Percentiles rank a stretch among this genome's conserved stretches.
phyloP scores from a whole-genome alignment of 2,329 filamentous ascomycete species.

The Helotiales sp. region DNA sequence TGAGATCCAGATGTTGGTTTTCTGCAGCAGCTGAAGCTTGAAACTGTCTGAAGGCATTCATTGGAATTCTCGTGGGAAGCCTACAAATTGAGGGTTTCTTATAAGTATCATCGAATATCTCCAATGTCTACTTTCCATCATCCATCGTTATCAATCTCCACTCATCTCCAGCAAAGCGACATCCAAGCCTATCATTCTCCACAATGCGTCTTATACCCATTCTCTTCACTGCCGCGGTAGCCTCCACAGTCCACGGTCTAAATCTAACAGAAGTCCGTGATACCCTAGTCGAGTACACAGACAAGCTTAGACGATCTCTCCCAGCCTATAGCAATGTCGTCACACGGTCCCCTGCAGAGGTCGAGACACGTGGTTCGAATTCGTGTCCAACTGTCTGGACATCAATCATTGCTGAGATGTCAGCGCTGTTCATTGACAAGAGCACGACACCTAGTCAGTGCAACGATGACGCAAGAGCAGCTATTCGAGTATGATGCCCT shows the following conservation, averaged over 20 bases:
- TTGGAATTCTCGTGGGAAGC: too few species aligned
- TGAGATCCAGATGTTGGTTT: background rate
- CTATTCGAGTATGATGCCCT: conserved; percentile 25
- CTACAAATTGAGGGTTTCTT: background rate
- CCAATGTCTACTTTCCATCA: background rate
- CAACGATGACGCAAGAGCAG: conserved; percentile 31
- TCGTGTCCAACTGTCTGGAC: background rate
- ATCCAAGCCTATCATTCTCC: background rate
- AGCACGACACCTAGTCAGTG: conserved; percentile 22
- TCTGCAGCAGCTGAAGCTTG: background rate
- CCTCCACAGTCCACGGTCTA: background rate
- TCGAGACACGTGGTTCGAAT: background rate
- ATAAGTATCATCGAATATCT: background rate
- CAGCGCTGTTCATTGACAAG: conserved; percentile 22
- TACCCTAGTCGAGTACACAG: background rate
- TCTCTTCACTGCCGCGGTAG: background rate
- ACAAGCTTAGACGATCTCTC: background rate
- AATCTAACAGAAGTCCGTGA: background rate
- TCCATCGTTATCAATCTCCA: background rate
- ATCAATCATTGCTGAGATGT: background rate
- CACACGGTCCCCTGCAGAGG: background rate
- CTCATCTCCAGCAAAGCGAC: background rate
- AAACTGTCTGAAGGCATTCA: background rate
- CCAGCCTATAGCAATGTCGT: background rate
- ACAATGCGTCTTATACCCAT: background rate